phyloP scores from a whole-genome alignment of 1,284 basidiomycete species.

The Ceratobasidium sp. region DNA sequence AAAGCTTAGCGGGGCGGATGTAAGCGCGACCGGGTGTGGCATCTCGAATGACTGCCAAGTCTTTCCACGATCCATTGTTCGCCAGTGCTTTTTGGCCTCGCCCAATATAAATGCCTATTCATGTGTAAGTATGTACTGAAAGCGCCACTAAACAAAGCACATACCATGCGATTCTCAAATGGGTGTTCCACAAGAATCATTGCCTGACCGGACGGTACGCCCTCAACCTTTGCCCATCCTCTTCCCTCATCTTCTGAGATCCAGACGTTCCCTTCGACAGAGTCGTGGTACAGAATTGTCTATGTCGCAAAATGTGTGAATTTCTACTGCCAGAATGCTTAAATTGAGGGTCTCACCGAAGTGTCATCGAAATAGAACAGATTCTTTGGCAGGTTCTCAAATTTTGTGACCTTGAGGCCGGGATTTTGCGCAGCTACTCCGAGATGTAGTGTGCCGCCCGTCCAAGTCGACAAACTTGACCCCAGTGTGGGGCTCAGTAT shows the following conservation, averaged over 20 bases:
- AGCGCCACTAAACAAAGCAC: slow-evolving; percentile 53
- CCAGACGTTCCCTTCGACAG: slow-evolving; percentile 74
- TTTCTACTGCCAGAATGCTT: slow-evolving; percentile 3
- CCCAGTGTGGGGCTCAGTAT: neutral
- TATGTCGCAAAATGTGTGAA: slow-evolving; percentile 59
- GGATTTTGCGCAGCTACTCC: slow-evolving; percentile 52
- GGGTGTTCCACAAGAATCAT: slow-evolving; percentile 89
- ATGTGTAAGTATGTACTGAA: slow-evolving; percentile 18
- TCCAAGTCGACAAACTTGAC: neutral
- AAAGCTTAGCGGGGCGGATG: slow-evolving; percentile 80
- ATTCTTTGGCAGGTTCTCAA: slow-evolving; percentile 80
- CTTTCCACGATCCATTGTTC: slow-evolving; percentile 86
- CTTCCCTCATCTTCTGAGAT: slow-evolving; percentile 93
- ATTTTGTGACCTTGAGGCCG: slow-evolving; percentile 59
- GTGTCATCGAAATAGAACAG: slow-evolving; percentile 96
- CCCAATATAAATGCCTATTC: slow-evolving; percentile 86
- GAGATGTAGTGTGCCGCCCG: neutral
- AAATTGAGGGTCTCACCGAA: slow-evolving; percentile 62
- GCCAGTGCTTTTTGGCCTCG: slow-evolving; percentile 78
- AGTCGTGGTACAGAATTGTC: slow-evolving; percentile 87
- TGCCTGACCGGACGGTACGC: slow-evolving; percentile 74
- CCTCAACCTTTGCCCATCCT: slow-evolving; percentile 75
- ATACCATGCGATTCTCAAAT: slow-evolving; percentile 79
- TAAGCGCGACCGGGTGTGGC: slow-evolving; percentile 70
- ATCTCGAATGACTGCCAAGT: slow-evolving; percentile 86